These are phyloP conservation scores for Stenogyne calaminthoides DNA, from an alignment of 305 asterid species.

Conservation along the genomic window DNA sequence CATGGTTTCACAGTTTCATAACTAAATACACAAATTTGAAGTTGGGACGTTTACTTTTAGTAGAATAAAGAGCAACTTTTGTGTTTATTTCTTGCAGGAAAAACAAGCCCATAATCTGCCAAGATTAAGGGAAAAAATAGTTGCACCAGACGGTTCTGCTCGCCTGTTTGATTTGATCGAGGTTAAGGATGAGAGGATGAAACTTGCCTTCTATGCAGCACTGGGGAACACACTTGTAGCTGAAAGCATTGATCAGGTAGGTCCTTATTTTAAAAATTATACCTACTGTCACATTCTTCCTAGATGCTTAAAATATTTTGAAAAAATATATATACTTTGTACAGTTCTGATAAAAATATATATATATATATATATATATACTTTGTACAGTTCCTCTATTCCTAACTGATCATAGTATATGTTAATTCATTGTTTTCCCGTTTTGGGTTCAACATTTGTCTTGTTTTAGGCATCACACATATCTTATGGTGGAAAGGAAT, in stretches of 20 bases:
- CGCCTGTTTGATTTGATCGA: slow-evolving; percentile 90
- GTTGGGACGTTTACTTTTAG: not conserved
- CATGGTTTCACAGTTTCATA: not conserved
- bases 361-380: too few relatives aligned
- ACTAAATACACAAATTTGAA: slow-evolving; percentile 13
- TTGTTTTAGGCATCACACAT: slow-evolving; percentile 75
- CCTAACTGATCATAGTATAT: not conserved
- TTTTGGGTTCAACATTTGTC: slow-evolving; percentile 10
- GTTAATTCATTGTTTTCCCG: not conserved
- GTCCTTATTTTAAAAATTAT: not conserved
- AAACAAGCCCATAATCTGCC: slow-evolving; percentile 66
- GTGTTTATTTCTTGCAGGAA: slow-evolving; percentile 58
- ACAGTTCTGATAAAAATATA: too few relatives aligned
- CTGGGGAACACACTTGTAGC: slow-evolving; percentile 83
- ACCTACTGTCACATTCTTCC: not conserved
- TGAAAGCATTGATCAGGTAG: slow-evolving; percentile 83
- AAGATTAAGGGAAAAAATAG: slow-evolving; percentile 64
- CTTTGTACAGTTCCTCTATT: not conserved
- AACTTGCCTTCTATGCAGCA: slow-evolving; percentile 86
- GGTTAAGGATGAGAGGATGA: slow-evolving; percentile 90
- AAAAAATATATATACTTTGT: not conserved
- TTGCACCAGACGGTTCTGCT: slow-evolving; percentile 78
- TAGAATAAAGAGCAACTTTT: not conserved
- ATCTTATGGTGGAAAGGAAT: slow-evolving; percentile 77
- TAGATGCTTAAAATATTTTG: not conserved